Evolutionary conservation across 371 early-diverging fungal species (phyloP), one percentile per base, ranked within the genome.

Genomic region (Rhizopus delemar): DNA sequence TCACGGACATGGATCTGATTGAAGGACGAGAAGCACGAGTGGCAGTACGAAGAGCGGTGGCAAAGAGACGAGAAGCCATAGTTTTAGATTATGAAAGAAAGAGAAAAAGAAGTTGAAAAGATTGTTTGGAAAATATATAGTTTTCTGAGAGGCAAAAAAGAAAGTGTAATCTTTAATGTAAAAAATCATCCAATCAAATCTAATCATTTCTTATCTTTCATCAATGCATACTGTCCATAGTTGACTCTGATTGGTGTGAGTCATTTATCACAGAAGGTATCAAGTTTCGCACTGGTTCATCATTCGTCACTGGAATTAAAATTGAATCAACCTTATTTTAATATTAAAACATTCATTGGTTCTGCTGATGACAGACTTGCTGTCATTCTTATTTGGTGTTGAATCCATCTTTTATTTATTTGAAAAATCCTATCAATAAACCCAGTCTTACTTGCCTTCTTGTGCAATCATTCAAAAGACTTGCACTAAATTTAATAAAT

Each of bases 201-300:
- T 8, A 16, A 9, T 32, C 49, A 49, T 57, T 55, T 35, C 43
- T 34, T 46, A 62, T 62, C 66, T 65, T 65, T 59, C 53, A 69
- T 69, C 70, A 65, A 69, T 69, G 70, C 70, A 65, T 52, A 41
- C 22, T 13, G 8, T n/a, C 15, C 50, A 43, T 33, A 15, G 32
- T 46, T 48, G 16, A 43, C 46, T 67, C 51, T 75, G 73, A 75
- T 75, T 75, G 76, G 76, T 75, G 73, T 75, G 76, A 75, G 65
- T 75, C 76, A 75, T 75, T 70, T 60, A 22, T 22, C 22, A 22
- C 68, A 68, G 39, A 41, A 61, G 45, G 38, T 43, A 15, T 43
- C 43, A 55, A 33, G 32, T 4, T 48, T 29, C 8, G 29, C 15
- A 2, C 48, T 48, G 9, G 9, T 29, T 7, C 7, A 9, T 55